These are phyloP conservation scores for Paramyrothecium sp. DNA, from an alignment of 2,329 filamentous ascomycete genomes.

Conservation along the genomic window DNA sequence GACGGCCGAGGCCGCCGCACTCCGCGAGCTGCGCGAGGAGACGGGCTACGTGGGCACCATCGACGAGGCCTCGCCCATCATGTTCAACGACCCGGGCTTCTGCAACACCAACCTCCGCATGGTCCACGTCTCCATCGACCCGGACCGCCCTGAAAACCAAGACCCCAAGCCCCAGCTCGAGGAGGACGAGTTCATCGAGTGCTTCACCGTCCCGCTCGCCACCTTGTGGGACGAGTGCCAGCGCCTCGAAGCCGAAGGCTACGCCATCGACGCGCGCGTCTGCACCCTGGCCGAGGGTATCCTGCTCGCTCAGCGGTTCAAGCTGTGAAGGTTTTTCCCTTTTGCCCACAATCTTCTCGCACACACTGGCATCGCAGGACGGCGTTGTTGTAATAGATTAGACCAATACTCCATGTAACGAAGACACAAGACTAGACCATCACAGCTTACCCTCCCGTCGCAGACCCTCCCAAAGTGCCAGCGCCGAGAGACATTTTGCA, in stretches of 20 bases:
- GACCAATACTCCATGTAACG: no score
- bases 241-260: slow-evolving; percentile 66
- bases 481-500: slow-evolving; percentile 57
- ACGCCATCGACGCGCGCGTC: slow-evolving; percentile 76
- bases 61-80: slow-evolving; percentile 59
- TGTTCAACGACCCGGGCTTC: slow-evolving; percentile 67
- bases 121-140: slow-evolving; percentile 73
- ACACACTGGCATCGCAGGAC: no score
- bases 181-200: slow-evolving; percentile 80
- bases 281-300: slow-evolving; percentile 78
- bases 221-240: slow-evolving; percentile 66
- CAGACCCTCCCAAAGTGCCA: slow-evolving; percentile 58
- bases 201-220: slow-evolving; percentile 65
- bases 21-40: slow-evolving; percentile 65
- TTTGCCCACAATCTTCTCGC: no score
- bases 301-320: slow-evolving; percentile 63
- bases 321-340: slow-evolving; percentile 29
- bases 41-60: slow-evolving; percentile 62
- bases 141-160: slow-evolving; percentile 66
- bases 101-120: slow-evolving; percentile 67
- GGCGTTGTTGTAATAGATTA: no score
- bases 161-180: slow-evolving; percentile 69
- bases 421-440: slow-evolving; percentile 4
- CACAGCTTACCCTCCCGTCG: slow-evolving; percentile 43
- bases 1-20: slow-evolving; percentile 58